Evolutionary conservation across 768 basidiomycete species (phyloP), one percentile per base, ranked within the genome.

Genomic region (Rickenella mellea): DNA sequence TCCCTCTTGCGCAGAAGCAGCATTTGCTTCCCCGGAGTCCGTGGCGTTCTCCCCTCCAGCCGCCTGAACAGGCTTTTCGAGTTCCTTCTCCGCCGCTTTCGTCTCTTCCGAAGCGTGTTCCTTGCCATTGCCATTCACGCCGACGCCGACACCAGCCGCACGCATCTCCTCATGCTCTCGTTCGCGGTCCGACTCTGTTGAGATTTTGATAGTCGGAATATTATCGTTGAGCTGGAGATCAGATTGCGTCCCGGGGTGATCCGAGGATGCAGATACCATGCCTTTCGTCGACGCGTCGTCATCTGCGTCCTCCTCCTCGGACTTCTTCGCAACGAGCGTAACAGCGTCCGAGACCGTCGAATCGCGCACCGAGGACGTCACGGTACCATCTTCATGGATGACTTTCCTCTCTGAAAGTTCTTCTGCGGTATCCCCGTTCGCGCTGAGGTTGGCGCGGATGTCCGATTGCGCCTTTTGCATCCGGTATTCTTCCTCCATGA

Each of bases 401-500:
- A 81, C 69, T 5, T 21, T 53, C 54, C 27, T 51, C 53, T n/a
- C 51, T 14, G 48, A 55, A 43, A 47, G 49, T 39, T 44, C 29
- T 25, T 54, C 59, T 19, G 47, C 56, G 5, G 50, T 53, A 10
- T 67, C 65, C n/a, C 50, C 54, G 25, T 52, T 45, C 39, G 55
- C 46, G 24, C 60, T 60, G 8, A 59, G 32, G 8, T 48, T 57
- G 39, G 66, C 58, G 37, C 70, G 66, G n/a, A 83, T 67, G 22
- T 92, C 88, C 2, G 58, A 66, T 5, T 85, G 77, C 2, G 85
- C 82, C 58, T 97, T 97, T 66, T 97, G 94, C 80, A 88, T 85
- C 27, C 96, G 76, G 58, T 99, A 99, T 59, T 99, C 96, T 58
- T 99, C 94, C 59, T 98, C 96, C 96, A 99, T 99, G 29, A 99